Percentiles rank a stretch among this genome's conserved stretches.
Conservation (phyloP, 2,329 filamentous ascomycete genomes). For the Alternaria sp. region DNA sequence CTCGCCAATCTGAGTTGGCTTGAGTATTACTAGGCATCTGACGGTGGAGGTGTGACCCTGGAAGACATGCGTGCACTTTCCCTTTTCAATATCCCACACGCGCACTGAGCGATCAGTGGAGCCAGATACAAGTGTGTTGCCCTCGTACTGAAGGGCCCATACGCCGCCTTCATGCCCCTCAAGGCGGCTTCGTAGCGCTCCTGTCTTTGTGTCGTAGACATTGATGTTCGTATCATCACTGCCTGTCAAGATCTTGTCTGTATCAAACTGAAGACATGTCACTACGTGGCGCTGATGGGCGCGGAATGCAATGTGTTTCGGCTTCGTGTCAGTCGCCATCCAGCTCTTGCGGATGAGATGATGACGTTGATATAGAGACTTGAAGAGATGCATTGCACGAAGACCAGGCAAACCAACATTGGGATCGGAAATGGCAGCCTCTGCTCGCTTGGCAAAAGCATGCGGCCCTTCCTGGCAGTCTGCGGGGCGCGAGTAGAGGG, state of each 20-base stretch:
- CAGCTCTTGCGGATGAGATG: conserved; percentile 89
- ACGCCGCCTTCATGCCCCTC: conserved; percentile 96
- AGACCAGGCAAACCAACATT: conserved; percentile 79
- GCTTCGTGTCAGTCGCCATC: conserved; percentile 83
- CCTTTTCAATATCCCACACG: conserved; percentile 98
- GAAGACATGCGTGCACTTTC: conserved; percentile 91
- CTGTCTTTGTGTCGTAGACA: conserved; percentile 96
- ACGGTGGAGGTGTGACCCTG: conserved; percentile 98
- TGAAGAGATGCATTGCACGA: conserved; percentile 88
- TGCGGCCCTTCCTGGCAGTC: conserved; percentile 78
- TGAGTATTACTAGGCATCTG: conserved; percentile 90
- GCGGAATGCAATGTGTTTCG: conserved; percentile 92
- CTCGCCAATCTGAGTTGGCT: conserved; percentile 80
- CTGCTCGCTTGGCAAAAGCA: conserved; percentile 85
- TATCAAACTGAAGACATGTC: conserved; percentile 96
- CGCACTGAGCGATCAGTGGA: conserved; percentile 97
- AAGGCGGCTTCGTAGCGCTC: conserved; percentile 79
- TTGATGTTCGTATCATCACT: conserved; percentile 98
- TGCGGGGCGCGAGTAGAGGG: conserved; percentile 56
- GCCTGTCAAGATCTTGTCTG: conserved; percentile 96
- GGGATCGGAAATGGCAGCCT: conserved; percentile 79
- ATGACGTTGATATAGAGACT: conserved; percentile 92
- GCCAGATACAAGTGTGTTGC: conserved; percentile 92
- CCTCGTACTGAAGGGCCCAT: conserved; percentile 96
- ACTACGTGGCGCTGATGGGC: conserved; percentile 96